Evolutionary conservation across 2,329 filamentous ascomycete species (phyloP), one percentile per base, ranked within the genome.

Genomic region (Penicillium sp.): DNA sequence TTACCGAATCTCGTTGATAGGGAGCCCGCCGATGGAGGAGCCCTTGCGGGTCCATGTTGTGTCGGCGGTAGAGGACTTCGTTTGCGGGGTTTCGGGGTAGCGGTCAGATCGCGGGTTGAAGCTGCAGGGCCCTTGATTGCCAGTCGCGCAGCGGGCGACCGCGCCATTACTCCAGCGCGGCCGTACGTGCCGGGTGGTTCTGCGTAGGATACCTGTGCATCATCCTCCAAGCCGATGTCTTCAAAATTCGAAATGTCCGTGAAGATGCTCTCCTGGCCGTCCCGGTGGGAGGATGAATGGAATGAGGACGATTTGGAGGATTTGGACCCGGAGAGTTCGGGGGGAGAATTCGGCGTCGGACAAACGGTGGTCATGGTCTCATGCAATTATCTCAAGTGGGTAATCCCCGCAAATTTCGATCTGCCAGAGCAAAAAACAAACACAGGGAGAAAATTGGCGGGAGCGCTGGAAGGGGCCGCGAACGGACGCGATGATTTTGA

Each of bases 261-360:
- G 38, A 88, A 75, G 42, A 83, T 79, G 58, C 79, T 81, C 63
- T 85, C 83, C 22, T 73, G 70, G 60, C 88, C 87, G 62, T 89
- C 86, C 62, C 82, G 75, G 44, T 84, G 86, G 54, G 81, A 84
- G 49, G 87, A 84, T 31, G 90, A 95, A 60, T 86, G 86, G 63
- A 92, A 87, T 41, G 89, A 95, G 4, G 89, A 95, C 25, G 89
- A 90, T 72, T 93, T 95, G 57, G 89, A 95, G 55, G 89, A 93
- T 71, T 92, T 95, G 53, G 89, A 95, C 59, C 79, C 80, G 55
- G 87, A 89, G 73, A 95, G 83, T 63, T 89, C 88, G 53, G 87
- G 87, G 50, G 86, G 86, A 57, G 87, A 89, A 68, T 80, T 81
- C 39, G 85, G 84, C 52, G 71, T 75, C 48, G 72, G 75, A 65